Evolutionary conservation across 768 basidiomycete genomes (phyloP), one percentile per base, ranked within the genome.

Genomic region (Leucosporidium yakuticum): DNA sequence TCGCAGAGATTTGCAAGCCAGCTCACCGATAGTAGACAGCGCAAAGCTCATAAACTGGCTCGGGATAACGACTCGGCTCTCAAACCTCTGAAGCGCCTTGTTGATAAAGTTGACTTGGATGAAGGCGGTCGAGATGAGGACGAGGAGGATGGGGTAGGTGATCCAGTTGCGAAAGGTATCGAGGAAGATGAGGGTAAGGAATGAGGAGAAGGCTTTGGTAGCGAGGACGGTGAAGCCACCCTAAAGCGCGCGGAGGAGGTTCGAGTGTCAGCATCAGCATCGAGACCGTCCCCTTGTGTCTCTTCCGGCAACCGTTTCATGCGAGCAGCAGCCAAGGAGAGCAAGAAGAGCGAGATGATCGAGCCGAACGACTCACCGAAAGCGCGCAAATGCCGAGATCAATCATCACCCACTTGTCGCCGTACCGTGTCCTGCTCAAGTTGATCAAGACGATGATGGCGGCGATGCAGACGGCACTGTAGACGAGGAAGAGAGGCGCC

Each of bases 11-110:
- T 6, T 5, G 34, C 34, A 12, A 5, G 12, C 34, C 34, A 6
- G 17, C 39, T 8, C 39, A 44, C 39, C 81, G 73, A 99, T 94
- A 7, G 91, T 91, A 7, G 90, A 91, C 47, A 98, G 82, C 31
- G 90, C 94, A 81, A 98, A 98, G 64, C 92, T 83, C 36, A 95
- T 91, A 77, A 96, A 98, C 81, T 97, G 94, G 20, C 87, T 87
- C 7, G 94, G 95, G 70, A 98, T 91, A 31, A 97, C 94, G 62
- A 89, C 89, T 81, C 96, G 95, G 78, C 89, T 87, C 76, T 96
- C 91, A 77, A 97, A 98, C 27, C 87, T 85, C 86, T 91, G 94
- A 56, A 97, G 48, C 32, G 25, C 60, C 57, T 76, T 77, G 65
- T 80, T 79, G 49, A 80, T 68, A 50, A 70, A 79, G 60, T 76